Percentiles rank a stretch among this genome's conserved stretches.
Conservation (phyloP, 1,139 yeast genomes). For the Saccharomyces hybrid region DNA sequence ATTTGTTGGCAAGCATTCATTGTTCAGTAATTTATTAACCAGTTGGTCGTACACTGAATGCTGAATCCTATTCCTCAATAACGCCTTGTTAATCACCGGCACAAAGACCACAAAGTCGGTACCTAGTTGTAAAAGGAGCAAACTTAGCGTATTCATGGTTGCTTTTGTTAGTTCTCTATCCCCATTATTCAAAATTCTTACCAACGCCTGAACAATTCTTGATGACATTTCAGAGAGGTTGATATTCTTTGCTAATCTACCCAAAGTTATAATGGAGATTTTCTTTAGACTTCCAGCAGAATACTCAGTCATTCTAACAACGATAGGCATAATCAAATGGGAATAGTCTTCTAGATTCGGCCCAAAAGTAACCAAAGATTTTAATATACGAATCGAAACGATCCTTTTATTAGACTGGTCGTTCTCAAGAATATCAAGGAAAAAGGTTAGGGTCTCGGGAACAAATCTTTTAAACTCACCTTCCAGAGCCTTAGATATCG, state of each 20-base stretch:
- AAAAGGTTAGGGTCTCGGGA: constrained; percentile 66
- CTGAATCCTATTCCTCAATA: constrained; percentile 56
- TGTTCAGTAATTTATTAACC: constrained; percentile 67
- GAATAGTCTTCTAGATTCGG: constrained; percentile 81
- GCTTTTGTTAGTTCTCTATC: constrained; percentile 58
- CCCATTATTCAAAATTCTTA: constrained; percentile 54
- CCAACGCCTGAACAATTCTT: constrained; percentile 76
- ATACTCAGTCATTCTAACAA: constrained; percentile 72
- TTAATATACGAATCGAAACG: constrained; percentile 69
- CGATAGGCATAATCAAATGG: constrained; percentile 76
- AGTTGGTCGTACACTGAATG: constrained; percentile 74
- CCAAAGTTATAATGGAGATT: constrained; percentile 78
- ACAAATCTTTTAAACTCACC: constrained; percentile 86
- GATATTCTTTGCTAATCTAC: constrained; percentile 67
- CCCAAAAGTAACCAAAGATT: constrained; percentile 85
- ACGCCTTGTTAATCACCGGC: constrained; percentile 71
- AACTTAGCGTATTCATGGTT: constrained; percentile 72
- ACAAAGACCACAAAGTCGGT: constrained; percentile 79
- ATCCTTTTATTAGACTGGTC: constrained; percentile 60
- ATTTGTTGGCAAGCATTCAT: constrained; percentile 84
- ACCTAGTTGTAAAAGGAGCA: constrained; percentile 73
- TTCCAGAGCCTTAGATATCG: constrained; percentile 77
- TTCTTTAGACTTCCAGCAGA: constrained; percentile 51
- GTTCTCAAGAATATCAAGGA: constrained; percentile 69
- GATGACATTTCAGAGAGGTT: constrained; percentile 84